Percentiles rank a stretch among this genome's conserved stretches.
These are phyloP conservation scores for Davidsoniella virescens DNA, from an alignment of 2,329 filamentous ascomycete genomes.

Conservation along the genomic window DNA sequence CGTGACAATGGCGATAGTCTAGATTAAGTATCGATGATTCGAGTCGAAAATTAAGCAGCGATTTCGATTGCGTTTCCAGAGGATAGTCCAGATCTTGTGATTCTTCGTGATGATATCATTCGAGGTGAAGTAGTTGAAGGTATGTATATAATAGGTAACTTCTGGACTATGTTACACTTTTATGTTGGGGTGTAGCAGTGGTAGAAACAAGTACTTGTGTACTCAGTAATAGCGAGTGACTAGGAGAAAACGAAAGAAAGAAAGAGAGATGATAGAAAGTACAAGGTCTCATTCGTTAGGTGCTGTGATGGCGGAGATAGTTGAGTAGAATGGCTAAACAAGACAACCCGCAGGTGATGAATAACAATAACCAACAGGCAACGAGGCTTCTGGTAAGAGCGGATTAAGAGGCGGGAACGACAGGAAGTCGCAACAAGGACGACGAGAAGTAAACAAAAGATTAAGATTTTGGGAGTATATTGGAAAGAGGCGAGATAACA, in stretches of 20 bases:
- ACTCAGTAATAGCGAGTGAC: not conserved
- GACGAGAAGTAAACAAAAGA: not conserved
- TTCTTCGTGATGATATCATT: too few species aligned
- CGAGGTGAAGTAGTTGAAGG: too few species aligned
- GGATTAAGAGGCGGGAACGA: not conserved
- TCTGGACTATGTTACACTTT: not conserved
- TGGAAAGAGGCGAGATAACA: too few species aligned
- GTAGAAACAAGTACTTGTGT: not conserved
- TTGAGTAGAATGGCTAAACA: not conserved
- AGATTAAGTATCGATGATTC: too few species aligned
- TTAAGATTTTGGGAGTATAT: not conserved
- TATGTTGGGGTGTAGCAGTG: not conserved
- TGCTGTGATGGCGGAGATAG: not conserved
- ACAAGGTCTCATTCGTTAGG: not conserved
- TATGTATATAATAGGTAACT: not conserved
- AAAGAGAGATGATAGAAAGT: not conserved
- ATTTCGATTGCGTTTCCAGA: too few species aligned
- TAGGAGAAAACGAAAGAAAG: not conserved
- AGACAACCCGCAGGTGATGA: not conserved
- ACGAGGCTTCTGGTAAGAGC: not conserved
- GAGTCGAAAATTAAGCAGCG: too few species aligned
- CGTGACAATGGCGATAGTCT: too few species aligned
- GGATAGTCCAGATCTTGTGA: too few species aligned
- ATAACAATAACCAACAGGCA: too few species aligned
- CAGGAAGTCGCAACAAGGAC: not conserved